Evolutionary conservation across 1,284 basidiomycete species (phyloP), one percentile per base, ranked within the genome.

Genomic region (Gastroboletus turbinatus): DNA sequence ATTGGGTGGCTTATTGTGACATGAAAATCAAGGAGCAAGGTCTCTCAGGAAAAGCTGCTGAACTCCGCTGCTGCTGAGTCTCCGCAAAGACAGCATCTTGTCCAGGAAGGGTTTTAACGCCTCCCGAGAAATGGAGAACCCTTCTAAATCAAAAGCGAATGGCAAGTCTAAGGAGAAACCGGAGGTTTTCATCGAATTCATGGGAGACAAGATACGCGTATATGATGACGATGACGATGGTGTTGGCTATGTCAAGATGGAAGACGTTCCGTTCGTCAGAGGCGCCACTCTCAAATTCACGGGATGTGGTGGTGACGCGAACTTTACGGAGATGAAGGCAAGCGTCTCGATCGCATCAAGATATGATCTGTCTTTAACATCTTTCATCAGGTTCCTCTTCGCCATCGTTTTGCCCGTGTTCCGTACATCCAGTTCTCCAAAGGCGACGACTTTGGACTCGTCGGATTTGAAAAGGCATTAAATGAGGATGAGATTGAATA

Each of bases 1-100:
- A n/a, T n/a, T n/a, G 91, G 71, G 88, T 90, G 60, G 93, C 80
- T 8, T 99, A 98, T 74, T 94, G 94, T 67, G 85, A 93, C 63
- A 96, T 96, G 94, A 99, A 98, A 78, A 92, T 96, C 75, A 90
- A 93, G 75, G 96, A 98, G 77, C 97, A 98, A 75, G 94, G 94
- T 10, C 77, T 92, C 39, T 87, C 77, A 39, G 88, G 85, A 56
- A 87, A 84, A 70, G 82, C 79, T 29, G 86, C 84, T 25, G 75
- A 76, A 45, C 72, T 79, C 61, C n/a, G n/a, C n/a, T n/a, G n/a
- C n/a, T n/a, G n/a, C n/a, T n/a, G n/a, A n/a, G n/a, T n/a, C n/a
- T n/a, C n/a, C 80, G 82, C 59, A 81, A 81, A 58, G 81, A 85
- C 36, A 71, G 75, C 35, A 78, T 82, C 48, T 74, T 78, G 13